These are phyloP conservation scores for Cardiospermum halicacabum DNA, from an alignment of 345 rosid genomes.

Conservation along the genomic window DNA sequence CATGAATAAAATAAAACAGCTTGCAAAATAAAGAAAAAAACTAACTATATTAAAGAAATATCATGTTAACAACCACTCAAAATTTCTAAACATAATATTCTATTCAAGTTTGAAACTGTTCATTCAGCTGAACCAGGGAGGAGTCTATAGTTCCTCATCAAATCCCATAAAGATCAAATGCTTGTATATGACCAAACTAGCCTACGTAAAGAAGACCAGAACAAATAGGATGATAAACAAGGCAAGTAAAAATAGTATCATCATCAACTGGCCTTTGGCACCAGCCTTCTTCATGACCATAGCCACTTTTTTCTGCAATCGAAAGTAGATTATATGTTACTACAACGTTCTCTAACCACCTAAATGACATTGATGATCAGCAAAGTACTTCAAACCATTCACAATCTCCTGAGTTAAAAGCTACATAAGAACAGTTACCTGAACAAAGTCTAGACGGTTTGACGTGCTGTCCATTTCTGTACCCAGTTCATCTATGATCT, in stretches of 20 bases:
- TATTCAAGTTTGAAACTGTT: neutral
- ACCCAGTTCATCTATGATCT: conserved; percentile 72
- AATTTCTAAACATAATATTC: neutral
- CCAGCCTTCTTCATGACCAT: conserved; percentile 99
- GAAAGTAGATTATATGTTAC: conserved; percentile 3
- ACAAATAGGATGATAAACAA: conserved; percentile 84
- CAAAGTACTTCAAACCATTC: neutral
- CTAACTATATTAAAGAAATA: neutral
- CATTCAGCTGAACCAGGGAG: neutral
- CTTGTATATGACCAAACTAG: neutral
- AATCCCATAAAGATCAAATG: neutral
- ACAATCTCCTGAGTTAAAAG: neutral
- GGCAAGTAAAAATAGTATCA: conserved; percentile 74
- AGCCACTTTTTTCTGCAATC: conserved; percentile 86
- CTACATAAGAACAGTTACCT: conserved; percentile 39
- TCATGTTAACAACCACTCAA: neutral
- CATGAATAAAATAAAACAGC: too few species aligned
- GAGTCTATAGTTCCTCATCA: neutral
- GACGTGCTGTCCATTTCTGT: conserved; percentile 89
- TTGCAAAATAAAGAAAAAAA: neutral
- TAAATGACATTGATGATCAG: neutral
- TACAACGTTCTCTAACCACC: neutral
- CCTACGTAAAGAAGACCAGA: conserved; percentile 75
- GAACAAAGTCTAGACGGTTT: conserved; percentile 92
- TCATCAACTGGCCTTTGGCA: conserved; percentile 88